phyloP scores from a whole-genome alignment of 1,284 basidiomycete species.

The Fomitopsis betulina region DNA sequence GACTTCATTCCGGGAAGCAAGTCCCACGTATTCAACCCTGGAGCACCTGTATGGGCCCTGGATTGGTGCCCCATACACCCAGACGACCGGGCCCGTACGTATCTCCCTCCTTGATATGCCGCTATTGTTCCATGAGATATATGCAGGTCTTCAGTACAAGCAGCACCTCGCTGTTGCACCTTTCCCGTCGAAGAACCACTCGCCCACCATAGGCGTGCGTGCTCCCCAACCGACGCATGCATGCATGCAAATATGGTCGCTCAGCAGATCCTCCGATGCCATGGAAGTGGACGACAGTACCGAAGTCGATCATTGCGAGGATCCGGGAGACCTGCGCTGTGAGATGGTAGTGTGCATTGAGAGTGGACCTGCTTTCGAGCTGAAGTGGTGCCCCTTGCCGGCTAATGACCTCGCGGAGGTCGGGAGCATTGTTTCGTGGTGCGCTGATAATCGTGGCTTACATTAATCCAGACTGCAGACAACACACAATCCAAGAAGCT shows the following conservation, averaged over 20 bases:
- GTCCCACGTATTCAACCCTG: slow-evolving; percentile 74
- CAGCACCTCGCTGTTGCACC: slow-evolving; percentile 86
- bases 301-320: slow-evolving; percentile 10
- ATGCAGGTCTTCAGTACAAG: slow-evolving; percentile 45
- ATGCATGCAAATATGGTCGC: slow-evolving; percentile 71
- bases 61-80: slow-evolving; percentile 87
- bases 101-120: too few species aligned
- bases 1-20: slow-evolving; percentile 43
- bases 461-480: not conserved
- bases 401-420: slow-evolving; percentile 49
- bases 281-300: slow-evolving; percentile 13
- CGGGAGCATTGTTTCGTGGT: not conserved
- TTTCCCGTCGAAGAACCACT: slow-evolving; percentile 56
- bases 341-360: slow-evolving; percentile 78
- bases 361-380: slow-evolving; percentile 65
- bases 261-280: slow-evolving; percentile 21
- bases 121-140: not conserved
- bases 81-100: slow-evolving; percentile 51
- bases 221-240: slow-evolving; percentile 45
- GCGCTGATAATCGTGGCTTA: too few species aligned
- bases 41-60: slow-evolving; percentile 80
- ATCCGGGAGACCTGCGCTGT: slow-evolving; percentile 48
- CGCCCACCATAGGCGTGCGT: slow-evolving; percentile 55
- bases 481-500: slow-evolving; percentile 49
- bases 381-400: slow-evolving; percentile 89